Evolutionary conservation across 2,329 filamentous ascomycete species (phyloP).

Genomic region (Penicillium sp.): DNA sequence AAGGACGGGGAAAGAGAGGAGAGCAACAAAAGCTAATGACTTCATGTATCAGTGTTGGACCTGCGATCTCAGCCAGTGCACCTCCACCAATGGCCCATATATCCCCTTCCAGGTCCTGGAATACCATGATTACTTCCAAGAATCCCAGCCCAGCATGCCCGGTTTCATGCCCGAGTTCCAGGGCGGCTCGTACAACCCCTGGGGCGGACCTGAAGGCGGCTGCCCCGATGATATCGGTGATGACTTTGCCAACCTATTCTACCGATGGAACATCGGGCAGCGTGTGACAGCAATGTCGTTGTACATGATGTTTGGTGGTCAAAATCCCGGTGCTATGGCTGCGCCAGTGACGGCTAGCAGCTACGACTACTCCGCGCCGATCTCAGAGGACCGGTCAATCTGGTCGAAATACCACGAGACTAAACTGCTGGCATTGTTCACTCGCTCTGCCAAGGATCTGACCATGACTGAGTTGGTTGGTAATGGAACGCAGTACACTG

Average conservation of each 20-base stretch:
- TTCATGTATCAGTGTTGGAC: conserved; percentile 57
- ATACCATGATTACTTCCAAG: conserved; percentile 49
- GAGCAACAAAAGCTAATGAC: conserved; percentile 34
- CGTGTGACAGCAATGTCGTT: conserved; percentile 59
- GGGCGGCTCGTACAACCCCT: conserved; percentile 60
- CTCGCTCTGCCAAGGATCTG: conserved; percentile 56
- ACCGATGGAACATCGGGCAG: conserved; percentile 61
- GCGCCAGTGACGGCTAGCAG: conserved; percentile 59
- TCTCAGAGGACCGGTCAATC: conserved; percentile 58
- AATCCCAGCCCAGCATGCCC: conserved; percentile 44
- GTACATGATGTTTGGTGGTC: conserved; percentile 66
- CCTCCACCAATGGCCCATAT: conserved; percentile 58
- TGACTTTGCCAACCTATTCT: conserved; percentile 64
- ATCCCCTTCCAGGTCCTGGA: conserved; percentile 54
- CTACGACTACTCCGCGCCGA: conserved; percentile 64
- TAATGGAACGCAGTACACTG: conserved; percentile 52
- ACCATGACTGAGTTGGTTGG: conserved; percentile 53
- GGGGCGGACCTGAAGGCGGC: conserved; percentile 59
- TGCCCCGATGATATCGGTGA: conserved; percentile 55
- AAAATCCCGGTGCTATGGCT: conserved; percentile 61
- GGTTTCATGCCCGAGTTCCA: conserved; percentile 61
- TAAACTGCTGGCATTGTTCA: conserved; percentile 61
- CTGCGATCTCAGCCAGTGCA: conserved; percentile 61
- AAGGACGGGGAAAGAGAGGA: neutral
- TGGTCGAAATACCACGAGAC: conserved; percentile 63